Conservation (phyloP, 495 filamentous ascomycete species). For the Hypoxylon rickii region DNA sequence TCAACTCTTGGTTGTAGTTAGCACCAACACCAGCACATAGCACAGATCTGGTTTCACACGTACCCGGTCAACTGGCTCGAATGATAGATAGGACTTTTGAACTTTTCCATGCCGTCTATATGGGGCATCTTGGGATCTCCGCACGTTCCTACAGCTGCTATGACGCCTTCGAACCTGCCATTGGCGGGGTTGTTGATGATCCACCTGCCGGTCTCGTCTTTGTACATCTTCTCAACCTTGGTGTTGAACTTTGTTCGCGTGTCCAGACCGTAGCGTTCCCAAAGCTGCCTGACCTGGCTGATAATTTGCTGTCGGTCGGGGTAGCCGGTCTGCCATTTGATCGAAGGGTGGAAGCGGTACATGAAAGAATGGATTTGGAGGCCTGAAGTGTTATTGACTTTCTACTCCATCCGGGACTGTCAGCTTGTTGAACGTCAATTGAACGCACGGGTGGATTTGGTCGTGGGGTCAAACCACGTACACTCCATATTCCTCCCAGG, state of each 20-base stretch:
- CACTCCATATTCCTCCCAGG: slow-evolving; percentile 85
- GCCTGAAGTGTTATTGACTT: slow-evolving; percentile 81
- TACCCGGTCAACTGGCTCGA: slow-evolving; percentile 73
- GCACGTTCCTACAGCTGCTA: slow-evolving; percentile 77
- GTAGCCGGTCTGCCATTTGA: slow-evolving; percentile 74
- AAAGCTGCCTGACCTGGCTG: slow-evolving; percentile 68
- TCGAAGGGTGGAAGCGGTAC: slow-evolving; percentile 86
- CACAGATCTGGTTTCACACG: background rate
- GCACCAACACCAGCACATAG: background rate
- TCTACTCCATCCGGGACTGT: slow-evolving; percentile 44
- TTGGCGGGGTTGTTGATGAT: slow-evolving; percentile 73
- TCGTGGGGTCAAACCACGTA: slow-evolving; percentile 42
- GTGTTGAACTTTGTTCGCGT: slow-evolving; percentile 73
- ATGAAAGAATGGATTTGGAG: slow-evolving; percentile 85
- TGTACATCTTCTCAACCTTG: slow-evolving; percentile 66
- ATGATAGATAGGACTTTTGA: slow-evolving; percentile 71
- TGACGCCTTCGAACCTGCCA: slow-evolving; percentile 76
- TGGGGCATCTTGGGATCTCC: slow-evolving; percentile 75
- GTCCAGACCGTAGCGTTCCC: slow-evolving; percentile 76
- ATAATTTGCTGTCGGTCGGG: slow-evolving; percentile 75
- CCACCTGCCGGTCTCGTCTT: slow-evolving; percentile 73
- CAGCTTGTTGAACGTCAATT: no score
- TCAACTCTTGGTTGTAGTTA: slow-evolving; percentile 43
- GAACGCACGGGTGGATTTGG: no score
- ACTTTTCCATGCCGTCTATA: slow-evolving; percentile 67